Conservation (phyloP, 345 rosid genomes). For the Microthlaspi erraticum region DNA sequence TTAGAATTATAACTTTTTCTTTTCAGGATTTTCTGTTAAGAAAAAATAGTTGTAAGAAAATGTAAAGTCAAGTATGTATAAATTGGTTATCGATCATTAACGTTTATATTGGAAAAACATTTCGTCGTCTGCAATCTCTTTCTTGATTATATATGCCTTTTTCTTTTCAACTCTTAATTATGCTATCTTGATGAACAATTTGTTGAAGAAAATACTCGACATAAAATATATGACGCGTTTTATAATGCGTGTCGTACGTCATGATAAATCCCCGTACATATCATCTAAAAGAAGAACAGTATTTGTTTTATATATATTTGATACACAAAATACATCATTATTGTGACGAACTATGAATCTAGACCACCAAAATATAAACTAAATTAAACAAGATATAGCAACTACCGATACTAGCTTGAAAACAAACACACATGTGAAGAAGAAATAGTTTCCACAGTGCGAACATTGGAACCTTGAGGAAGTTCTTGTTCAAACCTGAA, state of each 20-base stretch:
- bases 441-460: slow-evolving; percentile 11
- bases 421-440: not conserved
- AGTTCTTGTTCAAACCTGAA: not conserved
- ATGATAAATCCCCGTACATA: not conserved
- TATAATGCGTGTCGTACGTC: not conserved
- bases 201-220: not conserved
- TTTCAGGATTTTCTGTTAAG: not conserved
- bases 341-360: slow-evolving; percentile 1
- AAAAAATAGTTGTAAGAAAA: too few species aligned
- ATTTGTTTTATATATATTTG: not conserved
- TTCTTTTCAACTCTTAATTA: not conserved
- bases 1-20: too few species aligned
- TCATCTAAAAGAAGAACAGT: not conserved
- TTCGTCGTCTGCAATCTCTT: too few species aligned
- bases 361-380: not conserved
- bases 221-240: not conserved
- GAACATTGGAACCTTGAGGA: not conserved
- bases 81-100: too few species aligned
- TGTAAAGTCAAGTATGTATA: too few species aligned
- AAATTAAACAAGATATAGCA: not conserved
- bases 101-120: too few species aligned
- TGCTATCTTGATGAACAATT: not conserved
- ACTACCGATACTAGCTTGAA: not conserved
- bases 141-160: not conserved
- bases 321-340: not conserved